These are phyloP conservation scores for Paramecium primaurelia DNA, from an alignment of 73 alveolate species.

Conservation along the genomic window DNA sequence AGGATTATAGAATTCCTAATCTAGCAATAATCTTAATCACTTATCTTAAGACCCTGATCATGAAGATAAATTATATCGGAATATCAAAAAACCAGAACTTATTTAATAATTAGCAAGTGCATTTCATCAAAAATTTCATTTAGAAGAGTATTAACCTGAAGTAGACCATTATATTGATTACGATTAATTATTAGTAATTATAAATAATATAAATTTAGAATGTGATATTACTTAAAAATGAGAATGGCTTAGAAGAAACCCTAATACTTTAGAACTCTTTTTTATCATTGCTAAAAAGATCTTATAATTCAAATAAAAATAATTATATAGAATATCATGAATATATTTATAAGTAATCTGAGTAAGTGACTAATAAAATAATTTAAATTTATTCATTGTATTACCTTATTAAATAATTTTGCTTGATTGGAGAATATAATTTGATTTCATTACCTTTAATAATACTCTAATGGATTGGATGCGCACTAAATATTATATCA, in stretches of 20 bases:
- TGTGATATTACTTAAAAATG: background rate
- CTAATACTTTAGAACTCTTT: background rate
- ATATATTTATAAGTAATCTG: background rate
- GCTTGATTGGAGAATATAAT: background rate
- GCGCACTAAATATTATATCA: background rate
- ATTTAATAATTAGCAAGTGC: background rate
- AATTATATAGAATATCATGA: background rate
- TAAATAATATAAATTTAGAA: background rate
- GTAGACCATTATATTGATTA: constrained; percentile 8
- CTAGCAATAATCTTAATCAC: background rate
- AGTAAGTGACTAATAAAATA: background rate
- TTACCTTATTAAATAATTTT: background rate
- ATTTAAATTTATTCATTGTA: background rate
- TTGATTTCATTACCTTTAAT: background rate
- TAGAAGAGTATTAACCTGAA: constrained; percentile 17
- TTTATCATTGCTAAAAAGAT: background rate
- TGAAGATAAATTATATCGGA: background rate
- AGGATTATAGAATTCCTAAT: background rate
- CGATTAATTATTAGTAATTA: background rate
- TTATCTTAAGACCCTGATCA: background rate
- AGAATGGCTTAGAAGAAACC: background rate
- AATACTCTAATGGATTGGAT: background rate
- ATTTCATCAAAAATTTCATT: background rate
- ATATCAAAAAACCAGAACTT: background rate
- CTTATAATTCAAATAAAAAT: background rate